phyloP scores from a whole-genome alignment of 768 basidiomycete genomes.

The Mrakia gelida region DNA sequence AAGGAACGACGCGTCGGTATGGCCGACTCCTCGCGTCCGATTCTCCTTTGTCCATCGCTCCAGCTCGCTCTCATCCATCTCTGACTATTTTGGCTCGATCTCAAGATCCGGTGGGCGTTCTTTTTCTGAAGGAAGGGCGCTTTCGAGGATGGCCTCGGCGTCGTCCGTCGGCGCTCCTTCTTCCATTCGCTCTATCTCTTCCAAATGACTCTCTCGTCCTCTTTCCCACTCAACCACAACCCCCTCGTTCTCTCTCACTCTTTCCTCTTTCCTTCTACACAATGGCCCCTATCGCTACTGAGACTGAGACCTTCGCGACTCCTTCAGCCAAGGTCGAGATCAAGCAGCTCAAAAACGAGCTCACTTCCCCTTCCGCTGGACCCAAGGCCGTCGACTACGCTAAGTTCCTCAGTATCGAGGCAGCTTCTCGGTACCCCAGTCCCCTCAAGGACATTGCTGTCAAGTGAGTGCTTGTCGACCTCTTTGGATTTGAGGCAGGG shows the following conservation, averaged over 20 bases:
- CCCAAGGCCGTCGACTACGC: neutral
- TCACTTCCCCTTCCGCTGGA: neutral
- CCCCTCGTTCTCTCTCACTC: neutral
- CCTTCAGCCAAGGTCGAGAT: conserved; percentile 12
- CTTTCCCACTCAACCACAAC: neutral
- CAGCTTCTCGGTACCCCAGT: conserved; percentile 1
- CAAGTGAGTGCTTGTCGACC: conserved; percentile 7
- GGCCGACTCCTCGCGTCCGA: no score
- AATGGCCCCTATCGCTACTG: neutral
- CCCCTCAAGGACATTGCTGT: conserved; percentile 27
- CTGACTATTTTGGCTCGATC: no score
- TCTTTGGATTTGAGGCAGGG: no score
- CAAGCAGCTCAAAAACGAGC: conserved; percentile 4
- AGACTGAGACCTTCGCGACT: conserved; percentile 1
- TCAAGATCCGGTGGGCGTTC: no score
- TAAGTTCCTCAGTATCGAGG: conserved; percentile 2
- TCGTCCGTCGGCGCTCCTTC: no score
- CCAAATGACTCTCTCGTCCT: neutral
- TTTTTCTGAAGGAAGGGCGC: no score
- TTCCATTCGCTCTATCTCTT: neutral
- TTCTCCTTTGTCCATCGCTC: no score
- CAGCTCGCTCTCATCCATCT: no score
- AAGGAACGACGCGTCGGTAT: no score
- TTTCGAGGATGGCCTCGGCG: no score
- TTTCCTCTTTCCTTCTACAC: neutral